These are phyloP conservation scores for Trichoderma gracile DNA, from an alignment of 2,329 filamentous ascomycete genomes.

Conservation along the genomic window DNA sequence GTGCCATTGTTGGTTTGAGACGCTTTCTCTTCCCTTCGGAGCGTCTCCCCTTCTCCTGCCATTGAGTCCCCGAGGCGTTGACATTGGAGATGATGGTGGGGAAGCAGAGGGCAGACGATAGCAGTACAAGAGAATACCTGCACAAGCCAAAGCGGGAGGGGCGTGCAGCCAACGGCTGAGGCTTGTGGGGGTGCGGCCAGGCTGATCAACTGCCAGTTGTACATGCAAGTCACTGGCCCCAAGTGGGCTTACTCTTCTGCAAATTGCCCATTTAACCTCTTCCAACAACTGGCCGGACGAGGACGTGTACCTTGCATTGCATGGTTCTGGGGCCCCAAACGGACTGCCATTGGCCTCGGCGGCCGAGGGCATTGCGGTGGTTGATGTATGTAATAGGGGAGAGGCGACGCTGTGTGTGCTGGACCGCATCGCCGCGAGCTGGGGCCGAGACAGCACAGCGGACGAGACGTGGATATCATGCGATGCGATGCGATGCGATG, in stretches of 20 bases:
- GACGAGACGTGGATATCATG: slow-evolving; percentile 12
- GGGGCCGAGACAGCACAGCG: neutral
- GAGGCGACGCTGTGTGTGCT: neutral
- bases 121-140: neutral
- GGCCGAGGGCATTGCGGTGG: neutral
- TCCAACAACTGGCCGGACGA: neutral
- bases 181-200: slow-evolving; percentile 9
- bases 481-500: slow-evolving; percentile 7
- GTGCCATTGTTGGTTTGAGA: neutral
- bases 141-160: neutral
- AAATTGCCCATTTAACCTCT: neutral
- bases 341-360: slow-evolving; percentile 1
- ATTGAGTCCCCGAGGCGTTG: neutral
- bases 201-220: slow-evolving; percentile 18
- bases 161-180: slow-evolving; percentile 6
- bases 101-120: neutral
- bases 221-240: slow-evolving; percentile 21
- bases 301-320: slow-evolving; percentile 13
- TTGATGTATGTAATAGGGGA: slow-evolving; percentile 16
- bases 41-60: neutral
- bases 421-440: neutral
- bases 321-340: neutral
- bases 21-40: no score
- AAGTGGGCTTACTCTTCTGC: neutral
- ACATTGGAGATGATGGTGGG: neutral